Evolutionary conservation across 805 yeast species (phyloP), one percentile per base, ranked within the genome.

Genomic region (Hanseniaspora thailandica): DNA sequence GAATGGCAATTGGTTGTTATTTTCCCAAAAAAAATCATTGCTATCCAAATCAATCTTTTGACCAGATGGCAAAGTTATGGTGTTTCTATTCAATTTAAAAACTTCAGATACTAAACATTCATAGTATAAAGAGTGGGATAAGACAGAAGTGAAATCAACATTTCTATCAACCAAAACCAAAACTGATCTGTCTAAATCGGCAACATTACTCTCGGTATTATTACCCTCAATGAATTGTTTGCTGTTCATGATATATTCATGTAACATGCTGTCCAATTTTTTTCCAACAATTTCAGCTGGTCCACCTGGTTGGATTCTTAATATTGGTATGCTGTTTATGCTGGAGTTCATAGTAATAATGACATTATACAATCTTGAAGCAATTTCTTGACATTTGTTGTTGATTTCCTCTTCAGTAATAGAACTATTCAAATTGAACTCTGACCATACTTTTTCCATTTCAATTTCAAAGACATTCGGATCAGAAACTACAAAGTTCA

Each of bases 51-150:
- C 98, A 65, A 83, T 84, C 57, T 78, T 76, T 59, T 82, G 82
- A 9, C 47, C 51, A 13, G 40, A 26, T 40, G 72, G 71, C 33
- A 88, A 72, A 20, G 80, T 77, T 56, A 90, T 84, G 23, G 96
- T 83, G 65, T 90, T 89, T 63, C 95, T 77, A 58, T 81, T 77
- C 61, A 93, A 73, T 50, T 78, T 76, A 65, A 93, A 86, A 5
- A 88, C 93, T 65, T 93, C 99, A 62, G 89, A 85, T 19, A 93
- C 93, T 78, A 93, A 81, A 62, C 96, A 88, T 70, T 90, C 96
- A 66, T 93, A 93, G 47, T 94, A 89, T 97, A 97, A 90, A 12
- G 97, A 86, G 69, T 93, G 99, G 1, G 90, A 78, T 67, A 93
- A 82, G 97, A 93, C 90, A 15, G 95, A 83, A 1, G 93, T 82